Conservation (phyloP, 2,329 filamentous ascomycete genomes). For the Penicillium sp. region DNA sequence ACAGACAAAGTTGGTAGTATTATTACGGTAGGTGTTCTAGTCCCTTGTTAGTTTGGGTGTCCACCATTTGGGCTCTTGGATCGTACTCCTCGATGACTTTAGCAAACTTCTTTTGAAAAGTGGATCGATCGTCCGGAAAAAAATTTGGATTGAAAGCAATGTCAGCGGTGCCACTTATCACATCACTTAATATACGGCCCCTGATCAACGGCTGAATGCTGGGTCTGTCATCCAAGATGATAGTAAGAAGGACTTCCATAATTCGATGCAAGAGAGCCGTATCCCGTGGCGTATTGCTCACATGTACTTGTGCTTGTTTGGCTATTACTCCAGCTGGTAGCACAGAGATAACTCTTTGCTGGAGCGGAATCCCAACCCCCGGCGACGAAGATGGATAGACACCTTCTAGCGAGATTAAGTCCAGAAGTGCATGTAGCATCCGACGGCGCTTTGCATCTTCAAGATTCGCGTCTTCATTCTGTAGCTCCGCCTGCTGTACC, state of each 20-base stretch:
- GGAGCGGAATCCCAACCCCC: conserved; percentile 42
- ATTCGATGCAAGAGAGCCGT: conserved; percentile 30
- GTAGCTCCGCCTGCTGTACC: neutral
- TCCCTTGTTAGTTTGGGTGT: conserved; percentile 16
- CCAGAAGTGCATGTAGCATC: conserved; percentile 38
- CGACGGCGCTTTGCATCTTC: conserved; percentile 42
- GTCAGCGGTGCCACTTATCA: conserved; percentile 37
- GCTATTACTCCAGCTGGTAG: conserved; percentile 41
- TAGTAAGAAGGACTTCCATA: conserved; percentile 24
- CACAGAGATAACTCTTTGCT: conserved; percentile 41
- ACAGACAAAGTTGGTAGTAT: conserved; percentile 35
- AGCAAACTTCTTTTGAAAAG: conserved; percentile 23
- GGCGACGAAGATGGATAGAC: conserved; percentile 42
- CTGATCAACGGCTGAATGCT: conserved; percentile 38
- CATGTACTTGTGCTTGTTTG: conserved; percentile 23
- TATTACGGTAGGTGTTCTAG: conserved; percentile 33
- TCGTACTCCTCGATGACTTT: conserved; percentile 35
- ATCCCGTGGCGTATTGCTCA: conserved; percentile 23
- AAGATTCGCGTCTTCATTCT: conserved; percentile 27
- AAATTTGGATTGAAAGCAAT: conserved; percentile 35
- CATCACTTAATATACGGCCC: conserved; percentile 38
- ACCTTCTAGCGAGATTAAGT: conserved; percentile 42
- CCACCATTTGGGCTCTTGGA: neutral
- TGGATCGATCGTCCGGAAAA: conserved; percentile 12
- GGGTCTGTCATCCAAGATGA: conserved; percentile 29